Evolutionary conservation across 228 moss, liverwort and hornwort genomes (phyloP).

Genomic region (Sphagnum magellanicum): DNA sequence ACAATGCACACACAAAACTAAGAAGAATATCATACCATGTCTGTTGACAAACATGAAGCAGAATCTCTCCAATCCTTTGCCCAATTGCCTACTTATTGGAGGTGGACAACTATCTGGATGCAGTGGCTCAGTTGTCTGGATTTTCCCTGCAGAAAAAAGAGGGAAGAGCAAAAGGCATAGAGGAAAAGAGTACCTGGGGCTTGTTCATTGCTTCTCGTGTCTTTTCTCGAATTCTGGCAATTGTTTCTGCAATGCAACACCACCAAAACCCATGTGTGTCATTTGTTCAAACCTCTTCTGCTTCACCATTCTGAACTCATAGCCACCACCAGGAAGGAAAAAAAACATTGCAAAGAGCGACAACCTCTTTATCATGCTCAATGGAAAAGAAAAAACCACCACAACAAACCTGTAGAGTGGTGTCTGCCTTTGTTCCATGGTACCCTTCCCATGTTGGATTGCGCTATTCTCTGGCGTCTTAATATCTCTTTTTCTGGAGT

Average conservation of each 20-base stretch:
- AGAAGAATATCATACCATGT: neutral
- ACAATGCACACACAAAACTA: neutral
- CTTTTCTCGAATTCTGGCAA: conserved; percentile 71
- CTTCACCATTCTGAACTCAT: neutral
- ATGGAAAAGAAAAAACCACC: neutral
- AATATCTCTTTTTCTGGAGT: conserved; percentile 33
- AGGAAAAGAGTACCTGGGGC: conserved; percentile 38
- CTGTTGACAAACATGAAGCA: neutral
- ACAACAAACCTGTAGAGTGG: conserved; percentile 57
- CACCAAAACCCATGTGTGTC: neutral
- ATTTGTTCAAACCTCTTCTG: neutral
- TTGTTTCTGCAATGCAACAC: conserved; percentile 59
- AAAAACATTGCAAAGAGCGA: neutral
- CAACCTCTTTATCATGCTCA: neutral
- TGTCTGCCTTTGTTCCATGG: conserved; percentile 93
- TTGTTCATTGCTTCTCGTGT: conserved; percentile 67
- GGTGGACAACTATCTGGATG: too few species aligned
- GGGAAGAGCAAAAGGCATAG: neutral
- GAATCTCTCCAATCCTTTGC: too few species aligned
- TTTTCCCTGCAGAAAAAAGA: neutral
- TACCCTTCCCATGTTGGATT: conserved; percentile 80
- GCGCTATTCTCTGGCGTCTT: conserved; percentile 63
- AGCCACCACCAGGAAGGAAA: neutral
- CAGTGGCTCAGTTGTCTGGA: neutral
- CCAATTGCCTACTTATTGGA: too few species aligned